phyloP scores from a whole-genome alignment of 768 basidiomycete species.

The Auricularia sp. region DNA sequence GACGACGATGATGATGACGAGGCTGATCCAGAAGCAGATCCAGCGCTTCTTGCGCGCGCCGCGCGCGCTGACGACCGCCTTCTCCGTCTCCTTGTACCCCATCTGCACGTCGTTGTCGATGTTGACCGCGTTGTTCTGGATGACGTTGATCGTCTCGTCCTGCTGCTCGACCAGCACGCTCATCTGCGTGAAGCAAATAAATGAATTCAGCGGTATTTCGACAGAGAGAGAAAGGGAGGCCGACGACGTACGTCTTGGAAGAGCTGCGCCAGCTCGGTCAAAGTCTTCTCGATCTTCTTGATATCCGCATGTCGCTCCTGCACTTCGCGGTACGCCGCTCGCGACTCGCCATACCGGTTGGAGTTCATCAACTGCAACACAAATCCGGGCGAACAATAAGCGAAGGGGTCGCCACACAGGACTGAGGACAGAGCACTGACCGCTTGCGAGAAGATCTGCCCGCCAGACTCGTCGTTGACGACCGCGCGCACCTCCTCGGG shows the following conservation, averaged over 20 bases:
- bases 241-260: conserved; percentile 56
- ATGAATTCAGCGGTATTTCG: no score
- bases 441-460: conserved; percentile 69
- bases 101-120: conserved; percentile 61
- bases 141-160: conserved; percentile 55
- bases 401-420: no score
- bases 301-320: conserved; percentile 40
- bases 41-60: conserved; percentile 91
- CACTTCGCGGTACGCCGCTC: conserved; percentile 36
- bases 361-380: conserved; percentile 46
- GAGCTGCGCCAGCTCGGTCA: conserved; percentile 61
- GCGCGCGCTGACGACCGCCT: conserved; percentile 77
- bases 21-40: conserved; percentile 80
- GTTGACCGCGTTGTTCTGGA: conserved; percentile 53
- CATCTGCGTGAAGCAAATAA: conserved; percentile 40
- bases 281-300: conserved; percentile 38
- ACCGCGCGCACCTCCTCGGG: conserved; percentile 68
- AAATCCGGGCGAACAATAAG: background rate
- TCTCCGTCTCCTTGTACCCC: conserved; percentile 66
- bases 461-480: conserved; percentile 57
- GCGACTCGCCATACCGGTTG: conserved; percentile 32
- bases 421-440: conserved; percentile 21
- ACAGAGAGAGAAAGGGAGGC: no score
- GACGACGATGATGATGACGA: conserved; percentile 56
- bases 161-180: conserved; percentile 68